A percentile compares a stretch with the other conserved stretches of the same genome.
These are phyloP conservation scores for Kuraishia hungarica DNA, from an alignment of 805 yeast species.

Conservation along the genomic window DNA sequence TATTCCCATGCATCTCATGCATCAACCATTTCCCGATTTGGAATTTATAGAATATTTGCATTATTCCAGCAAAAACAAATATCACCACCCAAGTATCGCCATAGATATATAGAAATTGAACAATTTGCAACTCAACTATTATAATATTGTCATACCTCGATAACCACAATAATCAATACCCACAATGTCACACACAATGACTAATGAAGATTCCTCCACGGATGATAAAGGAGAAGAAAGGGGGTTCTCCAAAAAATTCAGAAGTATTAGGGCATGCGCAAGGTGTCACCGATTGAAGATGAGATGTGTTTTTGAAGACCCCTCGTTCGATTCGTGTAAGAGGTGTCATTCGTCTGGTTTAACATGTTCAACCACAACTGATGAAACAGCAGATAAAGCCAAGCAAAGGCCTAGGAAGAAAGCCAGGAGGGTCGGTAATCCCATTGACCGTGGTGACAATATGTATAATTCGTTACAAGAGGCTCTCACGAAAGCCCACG, in stretches of 20 bases:
- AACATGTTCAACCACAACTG: constrained; percentile 39
- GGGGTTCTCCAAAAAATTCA: constrained; percentile 34
- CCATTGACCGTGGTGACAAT: background rate
- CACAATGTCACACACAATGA: background rate
- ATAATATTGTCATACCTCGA: too few relatives aligned
- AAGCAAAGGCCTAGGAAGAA: constrained; percentile 24
- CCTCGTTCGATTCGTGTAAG: constrained; percentile 31
- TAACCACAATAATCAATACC: too few relatives aligned
- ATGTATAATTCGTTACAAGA: background rate
- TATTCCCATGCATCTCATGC: background rate
- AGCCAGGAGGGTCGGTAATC: constrained; percentile 7
- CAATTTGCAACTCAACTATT: too few relatives aligned
- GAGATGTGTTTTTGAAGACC: constrained; percentile 43
- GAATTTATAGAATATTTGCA: background rate
- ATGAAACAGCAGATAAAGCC: constrained; percentile 38
- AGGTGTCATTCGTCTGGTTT: constrained; percentile 36
- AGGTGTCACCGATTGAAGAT: constrained; percentile 45
- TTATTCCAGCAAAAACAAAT: too few relatives aligned
- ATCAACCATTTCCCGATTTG: background rate
- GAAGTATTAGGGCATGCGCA: constrained; percentile 45
- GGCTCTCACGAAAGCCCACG: background rate
- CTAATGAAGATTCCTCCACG: background rate
- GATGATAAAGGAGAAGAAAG: background rate
- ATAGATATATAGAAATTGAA: too few relatives aligned
- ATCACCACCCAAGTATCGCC: too few relatives aligned